Evolutionary conservation across 768 basidiomycete genomes (phyloP).

Genomic region (Boletus tomentosulus): DNA sequence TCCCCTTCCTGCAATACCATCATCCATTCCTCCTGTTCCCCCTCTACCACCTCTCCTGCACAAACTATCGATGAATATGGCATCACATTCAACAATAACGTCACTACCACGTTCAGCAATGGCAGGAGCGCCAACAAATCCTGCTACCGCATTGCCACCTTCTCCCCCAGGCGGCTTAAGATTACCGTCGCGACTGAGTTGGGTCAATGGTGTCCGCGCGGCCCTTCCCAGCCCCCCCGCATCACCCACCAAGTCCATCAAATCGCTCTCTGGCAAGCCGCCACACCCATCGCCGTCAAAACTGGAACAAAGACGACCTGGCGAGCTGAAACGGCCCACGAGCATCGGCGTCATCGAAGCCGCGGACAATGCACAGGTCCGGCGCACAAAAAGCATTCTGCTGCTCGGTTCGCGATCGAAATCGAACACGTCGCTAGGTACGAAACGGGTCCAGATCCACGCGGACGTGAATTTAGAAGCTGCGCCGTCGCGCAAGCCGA

Average conservation of each 20-base stretch:
- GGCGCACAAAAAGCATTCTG: conserved; percentile 30
- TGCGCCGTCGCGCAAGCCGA: conserved; percentile 11
- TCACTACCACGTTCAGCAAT: conserved; percentile 11
- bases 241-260: conserved; percentile 22
- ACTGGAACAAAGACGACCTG: conserved; percentile 4
- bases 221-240: conserved; percentile 30
- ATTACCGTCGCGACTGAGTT: conserved; percentile 29
- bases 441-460: conserved; percentile 29
- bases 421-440: conserved; percentile 16
- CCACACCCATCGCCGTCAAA: conserved; percentile 7
- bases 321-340: conserved; percentile 19
- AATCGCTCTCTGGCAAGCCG: conserved; percentile 3
- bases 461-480: conserved; percentile 18
- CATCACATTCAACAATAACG: neutral
- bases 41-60: conserved; percentile 24
- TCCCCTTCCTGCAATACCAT: conserved; percentile 28
- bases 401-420: conserved; percentile 28
- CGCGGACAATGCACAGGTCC: conserved; percentile 21
- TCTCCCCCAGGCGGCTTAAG: conserved; percentile 29
- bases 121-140: neutral
- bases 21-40: conserved; percentile 21
- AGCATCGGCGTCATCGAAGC: conserved; percentile 32
- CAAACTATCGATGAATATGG: conserved; percentile 12
- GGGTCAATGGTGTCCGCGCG: conserved; percentile 23
- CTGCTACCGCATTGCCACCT: conserved; percentile 19